Evolutionary conservation across 208 protist species (phyloP).

Genomic region (Leishmania aethiopica): DNA sequence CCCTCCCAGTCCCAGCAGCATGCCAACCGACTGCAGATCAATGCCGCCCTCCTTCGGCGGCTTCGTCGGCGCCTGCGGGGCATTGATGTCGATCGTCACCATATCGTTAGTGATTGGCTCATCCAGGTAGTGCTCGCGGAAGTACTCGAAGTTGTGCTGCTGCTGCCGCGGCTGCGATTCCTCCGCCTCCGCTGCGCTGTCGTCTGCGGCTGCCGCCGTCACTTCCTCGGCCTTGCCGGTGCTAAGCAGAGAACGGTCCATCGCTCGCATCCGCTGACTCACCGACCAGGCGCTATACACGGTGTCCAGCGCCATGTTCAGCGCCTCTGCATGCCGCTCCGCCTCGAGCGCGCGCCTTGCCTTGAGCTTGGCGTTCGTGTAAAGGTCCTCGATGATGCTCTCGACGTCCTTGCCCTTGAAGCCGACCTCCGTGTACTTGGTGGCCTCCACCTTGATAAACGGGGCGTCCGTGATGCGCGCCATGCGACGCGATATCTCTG

Average conservation of each 20-base stretch:
- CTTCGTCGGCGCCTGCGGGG: slow-evolving; percentile 47
- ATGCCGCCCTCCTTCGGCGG: slow-evolving; percentile 40
- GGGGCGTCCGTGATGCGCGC: slow-evolving; percentile 96
- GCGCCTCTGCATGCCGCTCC: slow-evolving; percentile 76
- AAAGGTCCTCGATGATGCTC: slow-evolving; percentile 96
- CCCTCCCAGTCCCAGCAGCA: slow-evolving; percentile 60
- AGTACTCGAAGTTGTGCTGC: slow-evolving; percentile 78
- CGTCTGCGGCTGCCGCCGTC: slow-evolving; percentile 10
- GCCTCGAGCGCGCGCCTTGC: slow-evolving; percentile 69
- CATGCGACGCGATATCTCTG: slow-evolving; percentile 96
- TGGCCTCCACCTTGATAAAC: slow-evolving; percentile 98
- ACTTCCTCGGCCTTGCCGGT: slow-evolving; percentile 14
- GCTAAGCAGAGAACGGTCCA: slow-evolving; percentile 21
- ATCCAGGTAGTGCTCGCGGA: slow-evolving; percentile 73
- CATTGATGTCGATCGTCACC: slow-evolving; percentile 76
- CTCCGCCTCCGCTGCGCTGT: neutral
- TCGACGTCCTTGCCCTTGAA: slow-evolving; percentile 98
- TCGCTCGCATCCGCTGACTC: slow-evolving; percentile 33
- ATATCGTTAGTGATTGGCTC: slow-evolving; percentile 70
- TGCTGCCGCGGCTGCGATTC: slow-evolving; percentile 17
- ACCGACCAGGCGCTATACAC: slow-evolving; percentile 76
- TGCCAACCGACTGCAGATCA: slow-evolving; percentile 67
- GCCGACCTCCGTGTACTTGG: slow-evolving; percentile 97
- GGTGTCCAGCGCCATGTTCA: slow-evolving; percentile 74
- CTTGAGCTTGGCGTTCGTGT: slow-evolving; percentile 91